Evolutionary conservation across 495 filamentous ascomycete genomes (phyloP).

Genomic region (Aspergillus coremiiformis): DNA sequence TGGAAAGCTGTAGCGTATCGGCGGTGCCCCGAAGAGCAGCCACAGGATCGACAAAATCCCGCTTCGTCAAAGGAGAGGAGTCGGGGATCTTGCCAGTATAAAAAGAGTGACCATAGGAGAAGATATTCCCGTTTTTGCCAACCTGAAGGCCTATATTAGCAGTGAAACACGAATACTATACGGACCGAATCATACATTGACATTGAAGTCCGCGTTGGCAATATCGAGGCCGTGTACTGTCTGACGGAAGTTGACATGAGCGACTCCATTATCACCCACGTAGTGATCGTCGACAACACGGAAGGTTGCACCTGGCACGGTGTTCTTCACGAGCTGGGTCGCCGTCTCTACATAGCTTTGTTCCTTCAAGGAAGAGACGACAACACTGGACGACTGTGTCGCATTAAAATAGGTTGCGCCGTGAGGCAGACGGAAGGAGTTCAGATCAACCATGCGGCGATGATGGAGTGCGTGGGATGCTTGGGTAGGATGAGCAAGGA

Average conservation of each 20-base stretch:
- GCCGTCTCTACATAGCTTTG: slow-evolving; percentile 4
- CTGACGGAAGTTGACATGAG: slow-evolving; percentile 49
- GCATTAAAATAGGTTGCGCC: not conserved
- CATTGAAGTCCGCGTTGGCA: slow-evolving; percentile 50
- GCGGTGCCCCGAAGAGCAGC: not conserved
- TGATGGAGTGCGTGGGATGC: not conserved
- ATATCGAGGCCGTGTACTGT: slow-evolving; percentile 45
- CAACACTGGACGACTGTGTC: not conserved
- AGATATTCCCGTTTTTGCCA: slow-evolving; percentile 9
- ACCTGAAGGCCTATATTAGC: not conserved
- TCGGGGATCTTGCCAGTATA: slow-evolving; percentile 3
- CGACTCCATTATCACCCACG: slow-evolving; percentile 34
- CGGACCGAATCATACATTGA: slow-evolving; percentile 34
- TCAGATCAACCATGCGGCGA: not conserved
- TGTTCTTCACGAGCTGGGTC: slow-evolving; percentile 1
- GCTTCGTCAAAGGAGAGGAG: not conserved
- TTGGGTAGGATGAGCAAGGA: not conserved
- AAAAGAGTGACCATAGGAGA: slow-evolving; percentile 11
- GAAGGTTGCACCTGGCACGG: not conserved
- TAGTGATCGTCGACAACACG: slow-evolving; percentile 10
- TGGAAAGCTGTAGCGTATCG: not conserved
- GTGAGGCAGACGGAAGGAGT: not conserved
- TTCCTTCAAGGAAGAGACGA: not conserved
- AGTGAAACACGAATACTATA: not conserved
- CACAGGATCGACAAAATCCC: not conserved